Base-by-base conservation (phyloP, 129 eudicot species). In the Kitagawia praeruptora region DNA sequence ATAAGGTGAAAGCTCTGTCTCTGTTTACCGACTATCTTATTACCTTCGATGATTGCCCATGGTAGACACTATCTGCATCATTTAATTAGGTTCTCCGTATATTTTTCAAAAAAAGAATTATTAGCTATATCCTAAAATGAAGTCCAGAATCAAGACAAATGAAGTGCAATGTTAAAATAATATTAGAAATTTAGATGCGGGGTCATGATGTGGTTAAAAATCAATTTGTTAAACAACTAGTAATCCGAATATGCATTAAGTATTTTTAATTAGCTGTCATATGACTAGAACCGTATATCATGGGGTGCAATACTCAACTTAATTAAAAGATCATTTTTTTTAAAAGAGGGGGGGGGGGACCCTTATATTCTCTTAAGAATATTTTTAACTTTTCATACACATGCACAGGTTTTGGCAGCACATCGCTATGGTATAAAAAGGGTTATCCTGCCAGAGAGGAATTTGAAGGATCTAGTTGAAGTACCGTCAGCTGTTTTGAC, bases 341-440 rank as follows among this genome's bases (percentile, higher is more conserved):
- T 7, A 0, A 42, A 7, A 7, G 15, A 12, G 48, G 49, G 49
- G 15, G 15, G 49, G 49, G 49, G 15, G 8, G 3, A 21, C 69
- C n/a, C 10, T n/a, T 8, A 1, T n/a, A 6, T 7, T 21, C 23
- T 72, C 27, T 21, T 19, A 70, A 8, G 4, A 23, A 40, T 3
- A 42, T 11, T 40, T 72, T 12, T 25, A 45, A 27, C 12, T n/a
- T 13, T 74, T 40, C 74, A 34, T 71, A 25, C 74, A 40, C 71
- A n/a, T 61, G 42, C 64, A 76, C 87, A 95, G 98, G 96, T 95
- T 70, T 89, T 95, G 89, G 99, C 99, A 25, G 99, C 99, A 66
- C 99, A 95, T 83, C 96, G 99, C 12, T 87, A 84, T 63, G 99
- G 99, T 78, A 87, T 95, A 51, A 95, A 90, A 85, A 87, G 99